These are phyloP conservation scores for Xylaria grammica DNA, from an alignment of 495 filamentous ascomycete genomes.

Conservation along the genomic window DNA sequence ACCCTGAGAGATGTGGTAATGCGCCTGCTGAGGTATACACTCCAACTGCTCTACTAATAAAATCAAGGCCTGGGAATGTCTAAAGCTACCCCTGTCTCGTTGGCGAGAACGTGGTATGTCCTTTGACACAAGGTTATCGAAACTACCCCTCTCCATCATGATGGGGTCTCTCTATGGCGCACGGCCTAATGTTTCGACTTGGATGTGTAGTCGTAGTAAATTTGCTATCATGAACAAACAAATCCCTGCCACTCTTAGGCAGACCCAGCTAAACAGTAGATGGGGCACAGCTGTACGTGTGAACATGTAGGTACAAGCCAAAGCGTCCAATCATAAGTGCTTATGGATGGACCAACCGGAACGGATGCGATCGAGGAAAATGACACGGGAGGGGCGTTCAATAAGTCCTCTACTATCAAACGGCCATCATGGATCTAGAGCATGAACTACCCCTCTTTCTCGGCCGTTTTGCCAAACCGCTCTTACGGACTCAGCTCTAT, in stretches of 20 bases:
- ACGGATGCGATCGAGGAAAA: neutral
- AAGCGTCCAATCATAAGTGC: neutral
- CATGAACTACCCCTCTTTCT: constrained; percentile 17
- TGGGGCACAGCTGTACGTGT: neutral
- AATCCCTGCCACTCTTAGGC: neutral
- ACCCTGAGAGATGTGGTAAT: too few relatives aligned
- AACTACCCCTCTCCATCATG: neutral
- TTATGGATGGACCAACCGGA: neutral
- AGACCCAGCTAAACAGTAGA: neutral
- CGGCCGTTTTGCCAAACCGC: neutral
- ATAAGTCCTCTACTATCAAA: constrained; percentile 11
- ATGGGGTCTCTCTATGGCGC: neutral
- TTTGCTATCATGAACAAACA: constrained; percentile 2
- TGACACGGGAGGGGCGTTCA: constrained; percentile 7
- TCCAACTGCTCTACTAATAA: too few relatives aligned
- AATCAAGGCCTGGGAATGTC: neutral
- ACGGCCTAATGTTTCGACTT: neutral
- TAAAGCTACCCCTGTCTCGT: neutral
- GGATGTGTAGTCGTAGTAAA: neutral
- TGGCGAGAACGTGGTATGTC: neutral
- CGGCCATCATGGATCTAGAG: neutral
- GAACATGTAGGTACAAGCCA: neutral
- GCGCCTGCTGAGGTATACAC: too few relatives aligned
- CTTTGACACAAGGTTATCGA: neutral
- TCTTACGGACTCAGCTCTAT: neutral